Evolutionary conservation across 352 stramenopile genomes (phyloP).

Genomic region (Pythium pectinolyticum): DNA sequence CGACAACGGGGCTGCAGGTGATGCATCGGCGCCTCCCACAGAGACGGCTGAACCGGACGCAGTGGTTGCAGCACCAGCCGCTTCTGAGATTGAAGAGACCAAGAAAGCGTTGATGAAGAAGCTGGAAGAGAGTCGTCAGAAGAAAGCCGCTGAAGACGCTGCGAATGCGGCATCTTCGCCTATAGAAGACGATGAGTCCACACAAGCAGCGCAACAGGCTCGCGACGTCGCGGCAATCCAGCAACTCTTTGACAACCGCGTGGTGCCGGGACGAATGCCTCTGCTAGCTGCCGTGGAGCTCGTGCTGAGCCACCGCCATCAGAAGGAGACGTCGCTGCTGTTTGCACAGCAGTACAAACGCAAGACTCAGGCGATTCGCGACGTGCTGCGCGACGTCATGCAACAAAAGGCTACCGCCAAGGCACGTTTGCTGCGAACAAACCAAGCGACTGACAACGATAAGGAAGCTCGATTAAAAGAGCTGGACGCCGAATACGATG

Average conservation of each 20-base stretch:
- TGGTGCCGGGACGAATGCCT: conserved; percentile 54
- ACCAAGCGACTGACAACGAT: conserved; percentile 9
- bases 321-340: conserved; percentile 45
- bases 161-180: neutral
- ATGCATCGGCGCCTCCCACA: neutral
- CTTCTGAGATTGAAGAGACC: conserved; percentile 10
- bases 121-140: conserved; percentile 8
- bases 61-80: neutral
- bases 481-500: conserved; percentile 48
- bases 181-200: conserved; percentile 11
- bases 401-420: conserved; percentile 56
- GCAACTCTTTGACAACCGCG: conserved; percentile 47
- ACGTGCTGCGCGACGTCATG: conserved; percentile 39
- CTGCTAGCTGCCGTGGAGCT: conserved; percentile 57
- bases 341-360: conserved; percentile 31
- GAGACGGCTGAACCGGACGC: neutral
- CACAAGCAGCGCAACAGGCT: conserved; percentile 36
- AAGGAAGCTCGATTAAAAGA: conserved; percentile 24
- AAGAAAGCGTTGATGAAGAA: conserved; percentile 13
- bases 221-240: conserved; percentile 53
- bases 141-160: neutral
- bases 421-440: conserved; percentile 26
- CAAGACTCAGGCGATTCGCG: conserved; percentile 30
- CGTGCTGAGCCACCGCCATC: conserved; percentile 54
- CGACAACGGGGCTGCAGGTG: no score